phyloP scores from a whole-genome alignment of 495 filamentous ascomycete species.

The Articulospora tetracladia region DNA sequence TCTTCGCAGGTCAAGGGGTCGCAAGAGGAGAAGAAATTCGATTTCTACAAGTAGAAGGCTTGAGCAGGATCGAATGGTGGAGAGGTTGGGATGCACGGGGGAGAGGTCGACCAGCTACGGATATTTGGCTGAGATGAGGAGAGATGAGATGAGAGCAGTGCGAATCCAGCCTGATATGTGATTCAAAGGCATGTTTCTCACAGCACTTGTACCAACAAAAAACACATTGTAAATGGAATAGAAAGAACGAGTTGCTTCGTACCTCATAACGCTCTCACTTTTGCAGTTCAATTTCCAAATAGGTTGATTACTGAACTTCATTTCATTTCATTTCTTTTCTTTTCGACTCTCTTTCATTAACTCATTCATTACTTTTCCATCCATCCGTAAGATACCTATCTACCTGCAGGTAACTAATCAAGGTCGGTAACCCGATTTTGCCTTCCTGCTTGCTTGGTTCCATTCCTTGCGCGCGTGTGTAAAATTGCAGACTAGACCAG shows the following conservation, averaged over 20 bases:
- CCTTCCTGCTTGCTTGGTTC: too few species aligned
- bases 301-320: too few species aligned
- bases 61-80: too few species aligned
- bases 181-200: neutral
- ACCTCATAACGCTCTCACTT: neutral
- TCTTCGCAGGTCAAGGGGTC: constrained; percentile 89
- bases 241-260: neutral
- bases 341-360: too few species aligned
- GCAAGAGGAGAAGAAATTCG: constrained; percentile 55
- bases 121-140: neutral
- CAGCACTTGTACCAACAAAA: neutral
- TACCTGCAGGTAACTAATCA: too few species aligned
- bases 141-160: neutral
- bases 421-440: too few species aligned
- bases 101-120: too few species aligned
- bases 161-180: neutral
- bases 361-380: neutral
- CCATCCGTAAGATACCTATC: neutral
- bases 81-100: too few species aligned
- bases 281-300: too few species aligned
- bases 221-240: neutral
- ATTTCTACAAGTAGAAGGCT: constrained; percentile 21
- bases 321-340: too few species aligned
- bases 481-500: neutral
- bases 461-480: too few species aligned